phyloP scores from a whole-genome alignment of 768 basidiomycete species.

The Xerocomellus amylosporus region DNA sequence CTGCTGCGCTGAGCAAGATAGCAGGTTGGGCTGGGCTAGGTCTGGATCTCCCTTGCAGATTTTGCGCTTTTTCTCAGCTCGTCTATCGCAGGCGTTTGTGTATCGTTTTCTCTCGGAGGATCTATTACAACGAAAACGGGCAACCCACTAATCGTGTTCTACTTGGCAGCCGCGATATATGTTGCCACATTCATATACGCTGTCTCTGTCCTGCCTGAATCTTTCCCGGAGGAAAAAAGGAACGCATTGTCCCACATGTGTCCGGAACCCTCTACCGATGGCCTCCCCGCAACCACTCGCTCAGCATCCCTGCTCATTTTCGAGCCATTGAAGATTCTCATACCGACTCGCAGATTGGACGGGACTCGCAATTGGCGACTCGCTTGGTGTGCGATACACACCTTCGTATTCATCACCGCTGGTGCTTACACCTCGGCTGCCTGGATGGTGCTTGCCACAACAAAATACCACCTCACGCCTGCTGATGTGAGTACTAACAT shows the following conservation, averaged over 20 bases:
- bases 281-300: background rate
- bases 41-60: background rate
- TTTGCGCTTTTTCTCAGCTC: background rate
- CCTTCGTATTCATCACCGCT: slow-evolving; percentile 20
- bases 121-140: slow-evolving; percentile 26
- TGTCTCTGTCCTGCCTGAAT: slow-evolving; percentile 28
- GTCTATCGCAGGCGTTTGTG: slow-evolving; percentile 17
- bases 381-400: slow-evolving; percentile 28
- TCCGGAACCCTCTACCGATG: background rate
- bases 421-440: slow-evolving; percentile 9
- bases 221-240: slow-evolving; percentile 27
- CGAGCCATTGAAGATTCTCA: slow-evolving; percentile 23
- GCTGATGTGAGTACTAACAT: slow-evolving; percentile 17
- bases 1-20: slow-evolving; percentile 24
- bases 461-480: slow-evolving; percentile 27
- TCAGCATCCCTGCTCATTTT: slow-evolving; percentile 10
- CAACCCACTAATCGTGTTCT: slow-evolving; percentile 24
- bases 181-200: slow-evolving; percentile 21
- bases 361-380: slow-evolving; percentile 31
- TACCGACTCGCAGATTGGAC: slow-evolving; percentile 14
- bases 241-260: slow-evolving; percentile 12
- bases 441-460: slow-evolving; percentile 27
- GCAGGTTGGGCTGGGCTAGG: slow-evolving; percentile 32
- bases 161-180: slow-evolving; percentile 16
- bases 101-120: slow-evolving; percentile 32